Evolutionary conservation across 2,329 filamentous ascomycete genomes (phyloP), one percentile per base, ranked within the genome.

Genomic region (Stromatinia cepivora): DNA sequence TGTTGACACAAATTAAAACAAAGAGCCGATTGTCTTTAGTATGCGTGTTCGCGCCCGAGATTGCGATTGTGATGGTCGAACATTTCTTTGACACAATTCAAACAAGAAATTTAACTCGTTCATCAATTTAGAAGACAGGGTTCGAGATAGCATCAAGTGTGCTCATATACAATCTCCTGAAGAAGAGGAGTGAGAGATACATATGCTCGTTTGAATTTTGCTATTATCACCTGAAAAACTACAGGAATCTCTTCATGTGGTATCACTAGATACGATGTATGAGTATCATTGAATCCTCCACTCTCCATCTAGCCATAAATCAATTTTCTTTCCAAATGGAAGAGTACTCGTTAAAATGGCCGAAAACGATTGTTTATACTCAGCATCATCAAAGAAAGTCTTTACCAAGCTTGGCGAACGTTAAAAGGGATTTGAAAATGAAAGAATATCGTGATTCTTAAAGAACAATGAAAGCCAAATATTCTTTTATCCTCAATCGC

Each of bases 311-410:
- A 3, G 11, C 45, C 31, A 4, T 15, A 22, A 20, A 11, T 39
- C 17, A 9, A 34, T 25, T 20, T 36, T 25, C 45, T 11, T 62
- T 50, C 22, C 45, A 25, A 13, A 6, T 25, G 59, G 31, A 63
- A 63, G 20, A 20, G 13, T 50, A 52, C 61, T 63, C 9, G 57
- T 8, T 8, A 52, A 52, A 52, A 52, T 63, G 61, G 31, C 46
- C 15, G 61, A n/a, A 63, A 63, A 52, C 46, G n/a, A 22, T 63
- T 28, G 31, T 39, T 39, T 28, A 50, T 61, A n/a, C 39, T 22
- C 42, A 25, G 28, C 20, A 46, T 31, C 39, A 25, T 63, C 61
- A 63, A 63, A 63, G 61, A 63, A 15, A 39, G 22, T 22, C 34
- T 34, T 36, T 36, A 9, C 28, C 31, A 50, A 46, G 5, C 4